Percentiles rank a stretch among this genome's conserved stretches.
Conservation (phyloP, 805 yeast genomes). For the Candida parachauliodes region DNA sequence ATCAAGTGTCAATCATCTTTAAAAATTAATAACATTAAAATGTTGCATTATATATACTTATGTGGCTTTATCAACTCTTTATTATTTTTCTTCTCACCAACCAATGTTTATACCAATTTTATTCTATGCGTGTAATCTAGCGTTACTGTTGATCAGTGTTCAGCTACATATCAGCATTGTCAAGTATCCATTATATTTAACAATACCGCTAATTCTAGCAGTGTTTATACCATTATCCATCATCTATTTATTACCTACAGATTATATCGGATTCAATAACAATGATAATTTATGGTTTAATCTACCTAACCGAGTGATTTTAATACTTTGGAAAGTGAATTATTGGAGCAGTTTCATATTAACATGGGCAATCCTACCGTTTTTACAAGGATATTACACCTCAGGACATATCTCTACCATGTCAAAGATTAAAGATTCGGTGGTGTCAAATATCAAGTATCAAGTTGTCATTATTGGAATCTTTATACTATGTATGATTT, state of each 20-base stretch:
- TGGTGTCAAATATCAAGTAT: slow-evolving; percentile 53
- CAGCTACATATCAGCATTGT: slow-evolving; percentile 33
- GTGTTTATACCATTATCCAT: slow-evolving; percentile 74
- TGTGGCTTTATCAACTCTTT: too few species aligned
- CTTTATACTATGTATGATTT: slow-evolving; percentile 53
- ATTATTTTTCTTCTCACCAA: neutral
- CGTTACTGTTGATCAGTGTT: slow-evolving; percentile 29
- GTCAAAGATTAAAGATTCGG: slow-evolving; percentile 52
- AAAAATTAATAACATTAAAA: too few species aligned
- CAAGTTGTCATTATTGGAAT: slow-evolving; percentile 54
- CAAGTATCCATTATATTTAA: slow-evolving; percentile 37
- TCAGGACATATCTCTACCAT: slow-evolving; percentile 59
- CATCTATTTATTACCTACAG: slow-evolving; percentile 70
- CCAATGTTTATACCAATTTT: too few species aligned
- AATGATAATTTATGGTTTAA: slow-evolving; percentile 39
- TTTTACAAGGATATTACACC: slow-evolving; percentile 67
- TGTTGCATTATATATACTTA: too few species aligned
- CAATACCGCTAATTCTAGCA: slow-evolving; percentile 51
- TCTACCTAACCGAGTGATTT: slow-evolving; percentile 43
- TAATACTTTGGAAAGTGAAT: slow-evolving; percentile 66
- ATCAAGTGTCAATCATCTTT: too few species aligned
- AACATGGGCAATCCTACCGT: slow-evolving; percentile 75
- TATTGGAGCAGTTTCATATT: slow-evolving; percentile 80
- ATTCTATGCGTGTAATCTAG: slow-evolving; percentile 25
- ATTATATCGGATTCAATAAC: slow-evolving; percentile 54